A percentile compares a stretch with the other conserved stretches of the same genome.
phyloP scores from a whole-genome alignment of 2,329 filamentous ascomycete genomes.

The Aspergillus sp. region DNA sequence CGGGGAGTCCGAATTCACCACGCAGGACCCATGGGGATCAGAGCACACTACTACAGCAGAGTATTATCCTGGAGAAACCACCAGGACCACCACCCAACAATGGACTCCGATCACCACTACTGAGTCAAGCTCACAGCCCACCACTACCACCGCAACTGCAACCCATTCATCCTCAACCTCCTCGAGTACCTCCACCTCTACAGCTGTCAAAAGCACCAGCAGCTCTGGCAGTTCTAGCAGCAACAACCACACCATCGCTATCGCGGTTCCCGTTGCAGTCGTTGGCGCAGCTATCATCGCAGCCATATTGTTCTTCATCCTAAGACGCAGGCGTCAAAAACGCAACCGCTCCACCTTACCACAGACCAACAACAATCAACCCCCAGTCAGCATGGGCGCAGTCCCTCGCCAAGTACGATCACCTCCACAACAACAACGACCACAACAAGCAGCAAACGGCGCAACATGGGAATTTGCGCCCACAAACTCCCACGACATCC shows the following conservation, averaged over 20 bases:
- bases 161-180: neutral
- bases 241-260: slow-evolving; percentile 24
- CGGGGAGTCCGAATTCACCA: neutral
- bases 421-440: neutral
- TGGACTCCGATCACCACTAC: neutral
- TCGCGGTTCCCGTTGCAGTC: slow-evolving; percentile 37
- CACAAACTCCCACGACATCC: slow-evolving; percentile 2
- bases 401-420: slow-evolving; percentile 14
- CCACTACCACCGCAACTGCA: neutral
- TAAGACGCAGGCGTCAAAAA: slow-evolving; percentile 25
- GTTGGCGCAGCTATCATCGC: slow-evolving; percentile 30
- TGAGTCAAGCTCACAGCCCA: neutral
- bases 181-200: neutral
- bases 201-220: neutral
- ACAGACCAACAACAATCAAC: slow-evolving; percentile 1
- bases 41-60: neutral
- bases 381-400: slow-evolving; percentile 3
- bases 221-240: neutral
- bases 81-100: neutral
- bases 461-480: neutral
- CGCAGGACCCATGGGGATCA: neutral
- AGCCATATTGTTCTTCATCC: slow-evolving; percentile 29
- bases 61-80: neutral
- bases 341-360: slow-evolving; percentile 6
- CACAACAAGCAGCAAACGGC: neutral